Conservation (phyloP, 768 basidiomycete species). For the Mycena albidolilacea region DNA sequence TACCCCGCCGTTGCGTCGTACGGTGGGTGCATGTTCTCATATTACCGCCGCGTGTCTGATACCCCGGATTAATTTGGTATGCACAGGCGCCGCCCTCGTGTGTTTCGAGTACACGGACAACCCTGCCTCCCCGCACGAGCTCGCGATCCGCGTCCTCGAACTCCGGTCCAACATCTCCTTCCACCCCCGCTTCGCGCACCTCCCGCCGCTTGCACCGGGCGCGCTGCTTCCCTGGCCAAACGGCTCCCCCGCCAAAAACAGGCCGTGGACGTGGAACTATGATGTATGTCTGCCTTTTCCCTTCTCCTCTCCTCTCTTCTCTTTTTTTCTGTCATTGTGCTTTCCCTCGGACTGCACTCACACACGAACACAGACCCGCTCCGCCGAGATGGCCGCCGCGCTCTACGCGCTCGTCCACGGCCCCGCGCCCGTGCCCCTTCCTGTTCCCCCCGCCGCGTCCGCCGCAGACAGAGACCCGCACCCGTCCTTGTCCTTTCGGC, state of each 20-base stretch:
- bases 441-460: not conserved
- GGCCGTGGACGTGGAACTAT: slow-evolving; percentile 13
- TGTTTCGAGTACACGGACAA: slow-evolving; percentile 15
- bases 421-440: not conserved
- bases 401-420: slow-evolving; percentile 16
- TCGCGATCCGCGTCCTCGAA: slow-evolving; percentile 17
- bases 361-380: not conserved
- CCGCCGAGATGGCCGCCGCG: slow-evolving; percentile 12
- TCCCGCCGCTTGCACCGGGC: not conserved
- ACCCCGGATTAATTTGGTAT: no score
- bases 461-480: not conserved
- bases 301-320: not conserved
- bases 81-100: slow-evolving; percentile 4
- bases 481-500: not conserved
- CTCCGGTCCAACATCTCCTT: not conserved
- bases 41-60: no score
- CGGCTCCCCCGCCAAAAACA: not conserved
- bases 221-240: not conserved
- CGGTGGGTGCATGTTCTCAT: not conserved
- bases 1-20: slow-evolving; percentile 18
- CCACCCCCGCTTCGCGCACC: slow-evolving; percentile 17
- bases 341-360: no score
- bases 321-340: not conserved
- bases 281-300: not conserved
- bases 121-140: not conserved